Base-by-base conservation (phyloP, 352 stramenopile species). In the Lagenidium giganteum region DNA sequence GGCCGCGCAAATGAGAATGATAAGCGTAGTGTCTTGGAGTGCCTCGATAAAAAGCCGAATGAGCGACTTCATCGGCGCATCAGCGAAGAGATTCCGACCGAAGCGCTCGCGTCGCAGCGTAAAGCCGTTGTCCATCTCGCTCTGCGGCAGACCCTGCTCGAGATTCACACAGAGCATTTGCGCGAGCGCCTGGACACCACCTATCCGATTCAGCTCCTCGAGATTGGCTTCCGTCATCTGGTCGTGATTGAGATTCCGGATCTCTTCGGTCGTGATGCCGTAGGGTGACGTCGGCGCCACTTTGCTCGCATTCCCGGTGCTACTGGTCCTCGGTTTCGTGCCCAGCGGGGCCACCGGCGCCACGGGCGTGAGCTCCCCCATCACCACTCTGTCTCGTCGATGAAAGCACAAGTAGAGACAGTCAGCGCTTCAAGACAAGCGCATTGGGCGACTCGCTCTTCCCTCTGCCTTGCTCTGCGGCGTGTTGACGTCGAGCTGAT, bases 11-110 rank as follows among this genome's bases (percentile, higher is more conserved):
- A 95, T 94, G 17, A 96, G 60, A 26, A 96, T 92, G 42, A 96
- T 86, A 14, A 96, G 47, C 12, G 86, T 96, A 28, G 83, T 92
- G 61, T 96, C 87, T 42, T 95, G 78, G 8, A 96, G 82, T 36
- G 66, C 87, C 54, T 95, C 86, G 25, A 91, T 57, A 35, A 95
- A 95, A 7, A 96, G 69, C 8, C 66, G 59, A 5, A 94, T 33
- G 29, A 93, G 60, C 1, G 74, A 69, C 25, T 93, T 94, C 58
- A 90, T 86, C 2, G 88, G 78, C 17, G 85, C 73, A 28, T 91
- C 75, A 13, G 59, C 48, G 35, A 95, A 92, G 3, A 66, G 21
- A 31, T 92, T 92, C 9, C 35, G 47, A 0, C 80, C 77, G 32
- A 88, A 92, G 8, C 71, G 47, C 17, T 78, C 69, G 5, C 61